Evolutionary conservation across 257 asterid genomes (phyloP).

Genomic region (Solanum verrucosum): DNA sequence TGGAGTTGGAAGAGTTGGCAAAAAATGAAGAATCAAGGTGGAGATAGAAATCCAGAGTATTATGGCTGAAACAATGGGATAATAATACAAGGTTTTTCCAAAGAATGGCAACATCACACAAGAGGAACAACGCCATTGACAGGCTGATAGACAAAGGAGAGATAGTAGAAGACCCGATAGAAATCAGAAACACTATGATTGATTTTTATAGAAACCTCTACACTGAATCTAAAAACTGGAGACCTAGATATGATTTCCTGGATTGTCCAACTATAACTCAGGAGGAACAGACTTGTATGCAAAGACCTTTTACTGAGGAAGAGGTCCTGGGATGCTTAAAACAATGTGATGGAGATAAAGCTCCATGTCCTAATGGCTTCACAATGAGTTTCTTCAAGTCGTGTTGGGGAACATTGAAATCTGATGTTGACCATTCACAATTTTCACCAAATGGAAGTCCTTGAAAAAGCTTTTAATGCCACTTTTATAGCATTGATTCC

Average conservation of each 20-base stretch:
- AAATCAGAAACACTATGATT: neutral
- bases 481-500: neutral
- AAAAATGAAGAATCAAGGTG: neutral
- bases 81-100: neutral
- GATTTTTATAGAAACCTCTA: neutral
- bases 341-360: neutral
- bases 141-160: neutral
- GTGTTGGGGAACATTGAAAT: neutral
- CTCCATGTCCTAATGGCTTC: neutral
- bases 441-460: neutral
- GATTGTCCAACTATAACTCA: neutral
- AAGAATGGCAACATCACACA: neutral
- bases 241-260: neutral
- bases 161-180: neutral
- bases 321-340: neutral
- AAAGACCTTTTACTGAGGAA: neutral
- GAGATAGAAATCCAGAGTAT: neutral
- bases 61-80: neutral
- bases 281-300: neutral
- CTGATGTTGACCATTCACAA: neutral
- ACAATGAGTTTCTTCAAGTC: neutral
- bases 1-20: neutral
- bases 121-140: neutral
- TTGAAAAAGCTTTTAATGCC: neutral
- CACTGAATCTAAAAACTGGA: neutral